A percentile compares a stretch with the other conserved stretches of the same genome.
Evolutionary conservation across 2,329 filamentous ascomycete genomes (phyloP).

Genomic region (Didymella keratinophila): DNA sequence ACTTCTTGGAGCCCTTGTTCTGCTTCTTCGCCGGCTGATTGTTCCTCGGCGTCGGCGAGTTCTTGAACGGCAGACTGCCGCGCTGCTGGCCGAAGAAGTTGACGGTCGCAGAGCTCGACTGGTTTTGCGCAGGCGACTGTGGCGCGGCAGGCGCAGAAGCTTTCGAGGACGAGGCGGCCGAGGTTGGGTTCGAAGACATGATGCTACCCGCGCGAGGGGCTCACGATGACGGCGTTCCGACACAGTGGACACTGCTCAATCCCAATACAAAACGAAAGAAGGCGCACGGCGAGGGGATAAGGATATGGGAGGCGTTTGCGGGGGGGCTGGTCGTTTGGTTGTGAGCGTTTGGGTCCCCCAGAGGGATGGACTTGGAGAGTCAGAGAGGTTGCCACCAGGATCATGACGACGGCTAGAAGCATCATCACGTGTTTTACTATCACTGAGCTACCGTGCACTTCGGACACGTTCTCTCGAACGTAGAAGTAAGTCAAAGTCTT

Average conservation of each 20-base stretch:
- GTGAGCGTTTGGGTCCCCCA: slow-evolving; percentile 39
- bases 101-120: slow-evolving; percentile 53
- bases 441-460: neutral
- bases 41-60: slow-evolving; percentile 69
- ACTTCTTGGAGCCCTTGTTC: slow-evolving; percentile 81
- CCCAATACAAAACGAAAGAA: slow-evolving; percentile 8
- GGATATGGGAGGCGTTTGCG: neutral
- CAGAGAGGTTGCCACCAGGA: slow-evolving; percentile 23
- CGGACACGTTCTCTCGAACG: neutral
- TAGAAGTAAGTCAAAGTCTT: neutral
- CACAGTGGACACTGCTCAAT: neutral
- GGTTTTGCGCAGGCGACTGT: slow-evolving; percentile 55
- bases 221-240: slow-evolving; percentile 32
- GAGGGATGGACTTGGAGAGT: slow-evolving; percentile 44
- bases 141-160: slow-evolving; percentile 48
- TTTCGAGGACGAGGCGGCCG: slow-evolving; percentile 53
- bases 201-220: slow-evolving; percentile 40
- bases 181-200: slow-evolving; percentile 57
- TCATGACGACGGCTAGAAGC: neutral
- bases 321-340: slow-evolving; percentile 13
- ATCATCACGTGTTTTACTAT: slow-evolving; percentile 10
- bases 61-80: slow-evolving; percentile 49
- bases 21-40: slow-evolving; percentile 79
- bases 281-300: slow-evolving; percentile 10
- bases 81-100: slow-evolving; percentile 56